Percentiles rank a stretch among this genome's conserved stretches.
Evolutionary conservation across 1,284 basidiomycete species (phyloP).

Genomic region (Ceratobasidium papillatum): DNA sequence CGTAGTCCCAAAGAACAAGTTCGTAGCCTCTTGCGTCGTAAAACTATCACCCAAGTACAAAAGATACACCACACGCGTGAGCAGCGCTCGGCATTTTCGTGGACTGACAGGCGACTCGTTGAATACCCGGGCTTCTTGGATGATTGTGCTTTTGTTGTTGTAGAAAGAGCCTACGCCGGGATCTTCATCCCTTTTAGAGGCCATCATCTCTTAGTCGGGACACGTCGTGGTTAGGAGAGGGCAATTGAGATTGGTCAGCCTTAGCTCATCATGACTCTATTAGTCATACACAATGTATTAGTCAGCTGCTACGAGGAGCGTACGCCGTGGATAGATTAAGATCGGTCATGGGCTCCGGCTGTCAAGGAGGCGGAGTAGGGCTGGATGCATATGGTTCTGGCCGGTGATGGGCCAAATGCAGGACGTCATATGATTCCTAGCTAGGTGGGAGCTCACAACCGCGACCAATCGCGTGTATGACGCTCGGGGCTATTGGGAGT

Average conservation of each 20-base stretch:
- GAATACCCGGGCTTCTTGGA: slow-evolving; percentile 98
- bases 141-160: slow-evolving; percentile 94
- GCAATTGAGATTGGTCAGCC: slow-evolving; percentile 31
- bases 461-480: not conserved
- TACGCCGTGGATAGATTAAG: no score
- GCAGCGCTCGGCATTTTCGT: slow-evolving; percentile 93
- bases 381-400: not conserved
- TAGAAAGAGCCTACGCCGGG: slow-evolving; percentile 85
- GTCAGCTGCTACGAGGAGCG: no score
- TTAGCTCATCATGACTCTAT: not conserved
- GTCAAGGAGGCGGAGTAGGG: not conserved
- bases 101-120: slow-evolving; percentile 99
- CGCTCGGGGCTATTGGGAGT: not conserved
- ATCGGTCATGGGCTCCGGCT: no score
- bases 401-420: not conserved
- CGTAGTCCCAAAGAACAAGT: slow-evolving; percentile 98
- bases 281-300: not conserved
- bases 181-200: slow-evolving; percentile 93
- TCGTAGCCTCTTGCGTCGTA: slow-evolving; percentile 95
- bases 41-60: slow-evolving; percentile 97
- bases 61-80: slow-evolving; percentile 96
- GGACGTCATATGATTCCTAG: slow-evolving; percentile 1
- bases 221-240: slow-evolving; percentile 38
- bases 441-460: not conserved
- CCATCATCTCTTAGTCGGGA: slow-evolving; percentile 51